phyloP scores from a whole-genome alignment of 805 yeast genomes.

The Hanseniaspora taiwanica region DNA sequence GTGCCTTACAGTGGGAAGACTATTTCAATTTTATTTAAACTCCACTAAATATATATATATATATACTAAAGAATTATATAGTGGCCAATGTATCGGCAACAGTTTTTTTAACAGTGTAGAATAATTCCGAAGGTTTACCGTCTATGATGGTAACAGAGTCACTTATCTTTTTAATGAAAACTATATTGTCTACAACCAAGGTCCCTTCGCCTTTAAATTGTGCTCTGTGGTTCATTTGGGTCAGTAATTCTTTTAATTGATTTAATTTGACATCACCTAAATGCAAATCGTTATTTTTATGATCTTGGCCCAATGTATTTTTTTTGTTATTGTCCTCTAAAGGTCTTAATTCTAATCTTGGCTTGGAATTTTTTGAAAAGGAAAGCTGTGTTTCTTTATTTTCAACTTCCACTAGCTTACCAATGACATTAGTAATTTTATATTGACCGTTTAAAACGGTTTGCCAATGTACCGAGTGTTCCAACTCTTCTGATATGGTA shows the following conservation, averaged over 20 bases:
- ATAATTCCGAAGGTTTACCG: slow-evolving; percentile 62
- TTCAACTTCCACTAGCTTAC: slow-evolving; percentile 25
- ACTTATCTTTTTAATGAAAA: slow-evolving; percentile 63
- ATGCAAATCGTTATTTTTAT: slow-evolving; percentile 3
- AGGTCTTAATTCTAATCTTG: slow-evolving; percentile 17
- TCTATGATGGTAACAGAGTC: slow-evolving; percentile 81
- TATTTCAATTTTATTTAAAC: too few relatives aligned
- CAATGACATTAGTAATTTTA: slow-evolving; percentile 70
- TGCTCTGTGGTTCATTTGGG: slow-evolving; percentile 49
- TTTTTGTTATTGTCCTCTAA: slow-evolving; percentile 19
- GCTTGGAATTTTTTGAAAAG: slow-evolving; percentile 5
- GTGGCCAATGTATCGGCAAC: slow-evolving; percentile 67
- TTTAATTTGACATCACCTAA: slow-evolving; percentile 84
- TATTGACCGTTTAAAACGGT: slow-evolving; percentile 58
- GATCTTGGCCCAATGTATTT: slow-evolving; percentile 30
- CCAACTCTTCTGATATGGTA: slow-evolving; percentile 51
- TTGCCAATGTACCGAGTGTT: slow-evolving; percentile 67
- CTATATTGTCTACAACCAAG: slow-evolving; percentile 64
- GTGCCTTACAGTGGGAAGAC: too few relatives aligned
- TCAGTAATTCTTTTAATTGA: slow-evolving; percentile 56
- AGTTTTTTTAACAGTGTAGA: slow-evolving; percentile 61
- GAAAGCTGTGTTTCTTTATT: too few relatives aligned
- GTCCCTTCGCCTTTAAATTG: slow-evolving; percentile 92
- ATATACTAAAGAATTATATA: too few relatives aligned
- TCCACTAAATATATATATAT: not conserved